Evolutionary conservation across 805 yeast species (phyloP).

Genomic region (Starmera quercuum): DNA sequence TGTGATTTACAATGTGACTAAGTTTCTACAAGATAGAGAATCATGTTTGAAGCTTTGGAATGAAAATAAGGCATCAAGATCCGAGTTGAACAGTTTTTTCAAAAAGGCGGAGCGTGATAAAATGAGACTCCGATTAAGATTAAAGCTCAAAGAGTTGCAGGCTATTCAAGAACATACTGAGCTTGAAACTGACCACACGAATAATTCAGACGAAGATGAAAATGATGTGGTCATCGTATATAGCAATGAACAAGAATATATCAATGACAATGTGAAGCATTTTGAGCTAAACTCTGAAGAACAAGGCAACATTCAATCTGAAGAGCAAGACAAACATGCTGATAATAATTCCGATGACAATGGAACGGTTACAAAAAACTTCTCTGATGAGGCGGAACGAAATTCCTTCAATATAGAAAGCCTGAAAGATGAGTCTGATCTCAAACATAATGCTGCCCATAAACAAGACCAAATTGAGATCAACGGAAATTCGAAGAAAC

Average conservation of each 20-base stretch:
- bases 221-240: conserved; percentile 11
- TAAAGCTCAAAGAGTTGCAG: conserved; percentile 13
- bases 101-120: conserved; percentile 18
- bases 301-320: not conserved
- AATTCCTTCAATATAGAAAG: too few species aligned
- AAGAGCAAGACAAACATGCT: not conserved
- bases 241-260: conserved; percentile 5
- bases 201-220: conserved; percentile 2
- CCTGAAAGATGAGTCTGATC: too few species aligned
- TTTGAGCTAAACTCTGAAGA: conserved; percentile 2
- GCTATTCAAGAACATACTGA: conserved; percentile 8
- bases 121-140: conserved; percentile 17
- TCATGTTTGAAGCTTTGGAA: conserved; percentile 46
- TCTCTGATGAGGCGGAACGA: too few species aligned
- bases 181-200: conserved; percentile 7
- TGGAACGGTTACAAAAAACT: too few species aligned
- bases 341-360: too few species aligned
- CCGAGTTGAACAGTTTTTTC: conserved; percentile 12
- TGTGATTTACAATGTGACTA: conserved; percentile 65
- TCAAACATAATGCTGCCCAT: too few species aligned
- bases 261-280: not conserved
- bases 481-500: too few species aligned
- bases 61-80: conserved; percentile 11
- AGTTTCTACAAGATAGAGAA: conserved; percentile 43
- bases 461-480: too few species aligned